Conservation (phyloP, 1,139 yeast species). For the Magnusiomyces tetraspermus region DNA sequence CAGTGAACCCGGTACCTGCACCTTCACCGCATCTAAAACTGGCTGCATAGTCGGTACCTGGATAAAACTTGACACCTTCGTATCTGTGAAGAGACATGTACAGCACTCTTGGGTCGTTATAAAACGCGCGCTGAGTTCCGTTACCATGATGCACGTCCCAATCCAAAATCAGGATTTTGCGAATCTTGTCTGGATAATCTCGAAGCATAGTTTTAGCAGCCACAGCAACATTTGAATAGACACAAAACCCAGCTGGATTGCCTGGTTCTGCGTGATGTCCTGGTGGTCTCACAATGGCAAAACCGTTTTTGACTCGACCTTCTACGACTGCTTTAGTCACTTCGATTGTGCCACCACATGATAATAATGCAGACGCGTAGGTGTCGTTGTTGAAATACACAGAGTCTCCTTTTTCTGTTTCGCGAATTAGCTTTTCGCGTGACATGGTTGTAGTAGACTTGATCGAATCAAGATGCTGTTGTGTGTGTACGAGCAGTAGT, state of each 20-base stretch:
- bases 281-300: constrained; percentile 96
- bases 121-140: constrained; percentile 91
- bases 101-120: constrained; percentile 79
- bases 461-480: constrained; percentile 67
- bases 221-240: constrained; percentile 93
- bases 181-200: constrained; percentile 77
- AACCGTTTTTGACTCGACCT: constrained; percentile 79
- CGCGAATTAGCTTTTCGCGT: constrained; percentile 66
- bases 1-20: constrained; percentile 72
- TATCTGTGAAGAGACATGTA: constrained; percentile 88
- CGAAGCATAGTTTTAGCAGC: constrained; percentile 83
- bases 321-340: constrained; percentile 94
- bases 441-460: constrained; percentile 71
- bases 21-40: constrained; percentile 77
- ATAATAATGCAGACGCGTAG: constrained; percentile 71
- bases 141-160: constrained; percentile 99
- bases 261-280: constrained; percentile 99
- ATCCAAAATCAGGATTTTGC: constrained; percentile 75
- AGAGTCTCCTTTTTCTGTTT: constrained; percentile 89
- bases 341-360: constrained; percentile 96
- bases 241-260: constrained; percentile 92
- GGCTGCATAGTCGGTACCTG: constrained; percentile 80
- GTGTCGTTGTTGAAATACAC: constrained; percentile 93
- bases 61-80: constrained; percentile 87
- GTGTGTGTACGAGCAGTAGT: constrained; percentile 75